Evolutionary conservation across 108 stramenopile genomes (phyloP).

Genomic region (Cylindrotheca fusiformis): DNA sequence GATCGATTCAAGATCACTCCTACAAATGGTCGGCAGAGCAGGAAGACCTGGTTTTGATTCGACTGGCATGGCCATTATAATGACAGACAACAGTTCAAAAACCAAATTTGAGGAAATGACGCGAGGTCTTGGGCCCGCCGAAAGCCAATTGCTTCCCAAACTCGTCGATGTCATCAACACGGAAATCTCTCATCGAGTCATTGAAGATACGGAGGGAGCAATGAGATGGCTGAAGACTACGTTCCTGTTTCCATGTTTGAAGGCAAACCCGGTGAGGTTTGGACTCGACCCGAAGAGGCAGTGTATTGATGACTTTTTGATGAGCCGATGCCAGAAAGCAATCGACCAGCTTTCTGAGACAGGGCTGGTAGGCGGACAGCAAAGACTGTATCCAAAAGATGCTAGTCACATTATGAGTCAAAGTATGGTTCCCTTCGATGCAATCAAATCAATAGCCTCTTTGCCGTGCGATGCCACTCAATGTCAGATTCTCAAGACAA

Average conservation of each 20-base stretch:
- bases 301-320: slow-evolving; percentile 4
- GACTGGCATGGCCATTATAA: slow-evolving; percentile 86
- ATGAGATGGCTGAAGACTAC: slow-evolving; percentile 65
- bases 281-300: background rate
- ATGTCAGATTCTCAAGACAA: slow-evolving; percentile 56
- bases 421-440: slow-evolving; percentile 60
- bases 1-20: slow-evolving; percentile 73
- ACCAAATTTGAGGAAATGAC: slow-evolving; percentile 29
- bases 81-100: slow-evolving; percentile 68
- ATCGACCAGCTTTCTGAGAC: slow-evolving; percentile 4
- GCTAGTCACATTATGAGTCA: slow-evolving; percentile 75
- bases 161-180: slow-evolving; percentile 76
- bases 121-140: slow-evolving; percentile 62
- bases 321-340: slow-evolving; percentile 6
- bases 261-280: slow-evolving; percentile 28
- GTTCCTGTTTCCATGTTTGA: slow-evolving; percentile 55
- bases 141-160: slow-evolving; percentile 58
- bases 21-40: slow-evolving; percentile 98
- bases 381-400: slow-evolving; percentile 34
- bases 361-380: slow-evolving; percentile 8
- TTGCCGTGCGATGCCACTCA: slow-evolving; percentile 60
- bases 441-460: slow-evolving; percentile 65
- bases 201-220: slow-evolving; percentile 47
- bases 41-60: slow-evolving; percentile 95
- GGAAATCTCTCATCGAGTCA: slow-evolving; percentile 81